Evolutionary conservation across 1,139 yeast species (phyloP), one percentile per base, ranked within the genome.

Genomic region (Hyphopichia buzzinii): DNA sequence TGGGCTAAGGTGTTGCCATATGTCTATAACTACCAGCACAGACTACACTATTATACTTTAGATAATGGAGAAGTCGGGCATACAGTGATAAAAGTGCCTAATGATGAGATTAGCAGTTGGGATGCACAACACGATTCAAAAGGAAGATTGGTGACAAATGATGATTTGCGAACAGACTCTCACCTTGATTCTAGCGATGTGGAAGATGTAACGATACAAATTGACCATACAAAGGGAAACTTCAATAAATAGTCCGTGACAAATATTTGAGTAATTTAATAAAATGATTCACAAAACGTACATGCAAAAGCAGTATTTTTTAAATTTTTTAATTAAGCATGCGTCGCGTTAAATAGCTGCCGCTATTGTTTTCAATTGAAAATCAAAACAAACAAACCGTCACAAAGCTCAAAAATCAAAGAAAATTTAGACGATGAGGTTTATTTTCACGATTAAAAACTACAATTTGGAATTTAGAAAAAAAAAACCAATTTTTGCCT

Each of bases 31-130:
- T 68, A 67, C 44, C 48, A 42, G 16, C 70, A 64, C 42, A 55
- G 73, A 44, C 49, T 51, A 17, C 48, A 49, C 19, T 45, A 42
- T 30, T 68, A 63, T 39, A 32, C 39, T 10, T 55, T 64, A 41
- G 62, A 52, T 8, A 65, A 62, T 36, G 74, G 73, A 17, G 75
- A 64, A 39, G 40, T 39, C 13, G 74, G 74, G 8, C 66, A 68
- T 37, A 62, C 61, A 5, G 67, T 68, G 24, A 54, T 66, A 25
- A 63, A 66, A 35, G 68, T 68, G 10, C 50, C 54, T 24, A 31
- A 44, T 11, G 53, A 38, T 0, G 64, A 68, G 4, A 38, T 63
- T 14, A 62, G 42, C 17, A 52, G 54, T 35, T 66, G 68, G 64
- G 72, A 66, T 38, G 45, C 50, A 17, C 51, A 47, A 36, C 56